Conservation (phyloP, 257 asterid genomes). For the Solanum sejunctum region DNA sequence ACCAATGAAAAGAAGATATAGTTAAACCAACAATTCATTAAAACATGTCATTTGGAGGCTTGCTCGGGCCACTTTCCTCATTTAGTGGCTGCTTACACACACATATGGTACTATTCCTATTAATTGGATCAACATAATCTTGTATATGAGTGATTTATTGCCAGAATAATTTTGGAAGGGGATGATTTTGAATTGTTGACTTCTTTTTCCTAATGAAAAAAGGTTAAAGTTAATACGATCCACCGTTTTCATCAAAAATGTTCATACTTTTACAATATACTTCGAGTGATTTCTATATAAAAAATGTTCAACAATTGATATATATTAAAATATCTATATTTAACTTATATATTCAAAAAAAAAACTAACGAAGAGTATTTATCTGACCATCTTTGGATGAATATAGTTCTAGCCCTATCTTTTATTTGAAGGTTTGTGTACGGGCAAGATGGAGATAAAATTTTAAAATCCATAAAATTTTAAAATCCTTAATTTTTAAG, state of each 20-base stretch:
- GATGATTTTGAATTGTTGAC: too few species aligned
- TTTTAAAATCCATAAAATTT: not conserved
- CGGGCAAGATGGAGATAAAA: not conserved
- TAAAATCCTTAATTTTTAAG: not conserved
- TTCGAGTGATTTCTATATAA: accelerated
- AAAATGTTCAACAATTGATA: too few species aligned
- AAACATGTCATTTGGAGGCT: not conserved
- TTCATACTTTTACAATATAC: too few species aligned
- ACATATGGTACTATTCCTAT: not conserved
- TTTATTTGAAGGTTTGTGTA: not conserved
- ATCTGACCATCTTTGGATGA: too few species aligned
- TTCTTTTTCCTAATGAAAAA: too few species aligned
- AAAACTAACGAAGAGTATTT: too few species aligned
- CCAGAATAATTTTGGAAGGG: not conserved
- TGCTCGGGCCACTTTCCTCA: not conserved
- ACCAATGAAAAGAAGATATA: not conserved
- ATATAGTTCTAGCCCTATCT: too few species aligned
- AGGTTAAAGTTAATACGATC: too few species aligned
- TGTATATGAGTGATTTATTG: not conserved
- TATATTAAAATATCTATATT: too few species aligned
- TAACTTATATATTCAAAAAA: too few species aligned
- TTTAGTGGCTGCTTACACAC: not conserved
- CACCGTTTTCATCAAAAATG: accelerated
- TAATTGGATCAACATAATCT: not conserved
- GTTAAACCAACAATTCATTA: not conserved